Conservation (phyloP, 805 yeast species). For the Candida boleticola region DNA sequence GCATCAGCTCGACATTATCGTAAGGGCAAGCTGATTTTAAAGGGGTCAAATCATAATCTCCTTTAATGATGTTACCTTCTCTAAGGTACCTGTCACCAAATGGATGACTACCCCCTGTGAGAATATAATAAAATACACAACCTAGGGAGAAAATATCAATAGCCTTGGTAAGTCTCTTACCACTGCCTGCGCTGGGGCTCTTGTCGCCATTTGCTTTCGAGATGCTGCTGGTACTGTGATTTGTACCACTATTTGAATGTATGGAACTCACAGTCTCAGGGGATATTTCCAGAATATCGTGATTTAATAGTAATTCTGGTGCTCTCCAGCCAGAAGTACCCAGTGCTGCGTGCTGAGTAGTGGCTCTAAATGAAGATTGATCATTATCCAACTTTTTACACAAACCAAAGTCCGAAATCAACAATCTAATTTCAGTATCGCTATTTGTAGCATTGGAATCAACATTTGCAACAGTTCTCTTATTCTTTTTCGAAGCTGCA, state of each 20-base stretch:
- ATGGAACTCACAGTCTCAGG: constrained; percentile 35
- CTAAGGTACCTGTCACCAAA: constrained; percentile 89
- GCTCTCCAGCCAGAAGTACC: constrained; percentile 99
- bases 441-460: background rate
- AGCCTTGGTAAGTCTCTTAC: constrained; percentile 74
- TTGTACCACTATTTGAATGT: constrained; percentile 9
- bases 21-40: constrained; percentile 40
- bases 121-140: constrained; percentile 85
- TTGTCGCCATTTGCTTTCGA: constrained; percentile 8
- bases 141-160: constrained; percentile 94
- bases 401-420: constrained; percentile 94
- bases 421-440: constrained; percentile 47
- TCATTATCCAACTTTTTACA: constrained; percentile 90
- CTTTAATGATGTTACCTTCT: constrained; percentile 83
- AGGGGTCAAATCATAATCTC: constrained; percentile 50
- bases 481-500: background rate
- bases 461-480: background rate
- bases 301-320: constrained; percentile 68
- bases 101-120: constrained; percentile 86
- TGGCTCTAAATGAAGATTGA: constrained; percentile 90
- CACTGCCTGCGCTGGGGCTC: constrained; percentile 1
- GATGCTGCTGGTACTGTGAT: constrained; percentile 7
- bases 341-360: constrained; percentile 82
- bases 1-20: constrained; percentile 63
- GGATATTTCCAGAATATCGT: constrained; percentile 36